Conservation (phyloP, 108 stramenopile species). For the Heterococcus sp. region DNA sequence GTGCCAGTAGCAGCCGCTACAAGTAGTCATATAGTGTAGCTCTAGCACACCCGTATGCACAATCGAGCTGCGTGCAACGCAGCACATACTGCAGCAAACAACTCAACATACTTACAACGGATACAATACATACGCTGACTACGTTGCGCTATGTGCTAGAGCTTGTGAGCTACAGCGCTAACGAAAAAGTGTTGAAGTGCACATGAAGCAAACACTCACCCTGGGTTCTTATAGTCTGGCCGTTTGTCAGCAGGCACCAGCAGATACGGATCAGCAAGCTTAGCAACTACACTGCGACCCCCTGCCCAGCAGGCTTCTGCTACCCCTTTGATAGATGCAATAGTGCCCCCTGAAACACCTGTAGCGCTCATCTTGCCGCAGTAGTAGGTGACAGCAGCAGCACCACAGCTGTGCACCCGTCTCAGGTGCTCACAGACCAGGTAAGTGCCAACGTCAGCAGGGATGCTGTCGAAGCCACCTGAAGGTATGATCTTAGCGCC, state of each 20-base stretch:
- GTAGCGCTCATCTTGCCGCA: background rate
- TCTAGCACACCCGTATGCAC: too few relatives aligned
- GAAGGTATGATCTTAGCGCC: slow-evolving; percentile 44
- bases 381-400: slow-evolving; percentile 14
- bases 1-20: too few relatives aligned
- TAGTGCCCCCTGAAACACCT: slow-evolving; percentile 28
- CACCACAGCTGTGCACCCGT: slow-evolving; percentile 7
- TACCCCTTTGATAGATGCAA: slow-evolving; percentile 10
- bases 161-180: too few relatives aligned
- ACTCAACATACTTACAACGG: too few relatives aligned
- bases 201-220: too few relatives aligned
- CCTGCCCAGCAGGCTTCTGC: slow-evolving; percentile 3
- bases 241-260: slow-evolving; percentile 2
- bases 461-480: slow-evolving; percentile 45
- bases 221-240: background rate
- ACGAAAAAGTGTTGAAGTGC: too few relatives aligned
- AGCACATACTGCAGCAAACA: too few relatives aligned
- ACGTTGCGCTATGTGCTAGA: too few relatives aligned
- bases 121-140: too few relatives aligned
- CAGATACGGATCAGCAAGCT: slow-evolving; percentile 34
- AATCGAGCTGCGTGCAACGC: too few relatives aligned
- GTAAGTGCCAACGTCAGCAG: slow-evolving; percentile 34
- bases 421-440: slow-evolving; percentile 39
- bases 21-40: too few relatives aligned
- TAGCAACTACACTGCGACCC: background rate